Evolutionary conservation across 106 monocot species (phyloP).

Genomic region (Platanthera guangdongensis): DNA sequence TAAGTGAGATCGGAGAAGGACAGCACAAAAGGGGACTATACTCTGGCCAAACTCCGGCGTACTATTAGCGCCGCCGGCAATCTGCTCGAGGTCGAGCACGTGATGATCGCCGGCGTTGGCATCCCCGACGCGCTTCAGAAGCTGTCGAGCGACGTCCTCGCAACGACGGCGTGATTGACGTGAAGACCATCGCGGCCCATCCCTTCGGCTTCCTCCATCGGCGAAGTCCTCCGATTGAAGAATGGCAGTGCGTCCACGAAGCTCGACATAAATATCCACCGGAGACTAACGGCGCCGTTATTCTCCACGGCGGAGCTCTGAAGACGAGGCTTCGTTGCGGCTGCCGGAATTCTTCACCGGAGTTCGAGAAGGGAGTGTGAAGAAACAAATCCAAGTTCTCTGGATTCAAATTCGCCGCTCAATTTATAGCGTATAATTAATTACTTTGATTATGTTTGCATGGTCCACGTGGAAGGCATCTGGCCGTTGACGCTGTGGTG

Average conservation of each 20-base stretch:
- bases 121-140: slow-evolving; percentile 53
- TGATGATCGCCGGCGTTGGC: slow-evolving; percentile 9
- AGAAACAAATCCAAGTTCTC: background rate
- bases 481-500: background rate
- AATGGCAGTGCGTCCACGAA: slow-evolving; percentile 44
- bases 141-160: slow-evolving; percentile 41
- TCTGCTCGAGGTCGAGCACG: slow-evolving; percentile 25
- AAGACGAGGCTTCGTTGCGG: background rate
- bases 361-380: background rate
- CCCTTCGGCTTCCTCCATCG: slow-evolving; percentile 61
- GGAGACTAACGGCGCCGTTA: background rate
- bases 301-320: background rate
- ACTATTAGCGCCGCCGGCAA: background rate
- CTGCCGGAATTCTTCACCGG: background rate
- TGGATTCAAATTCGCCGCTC: background rate
- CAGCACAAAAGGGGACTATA: slow-evolving; percentile 35
- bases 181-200: slow-evolving; percentile 38
- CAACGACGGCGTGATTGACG: slow-evolving; percentile 5
- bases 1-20: slow-evolving; percentile 70
- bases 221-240: slow-evolving; percentile 32
- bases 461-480: background rate
- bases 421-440: background rate
- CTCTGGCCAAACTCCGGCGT: background rate
- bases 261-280: slow-evolving; percentile 29
- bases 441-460: background rate